A percentile compares a stretch with the other conserved stretches of the same genome.
Conservation (phyloP, 2,329 filamentous ascomycete genomes). For the Botryosphaeria agaves region DNA sequence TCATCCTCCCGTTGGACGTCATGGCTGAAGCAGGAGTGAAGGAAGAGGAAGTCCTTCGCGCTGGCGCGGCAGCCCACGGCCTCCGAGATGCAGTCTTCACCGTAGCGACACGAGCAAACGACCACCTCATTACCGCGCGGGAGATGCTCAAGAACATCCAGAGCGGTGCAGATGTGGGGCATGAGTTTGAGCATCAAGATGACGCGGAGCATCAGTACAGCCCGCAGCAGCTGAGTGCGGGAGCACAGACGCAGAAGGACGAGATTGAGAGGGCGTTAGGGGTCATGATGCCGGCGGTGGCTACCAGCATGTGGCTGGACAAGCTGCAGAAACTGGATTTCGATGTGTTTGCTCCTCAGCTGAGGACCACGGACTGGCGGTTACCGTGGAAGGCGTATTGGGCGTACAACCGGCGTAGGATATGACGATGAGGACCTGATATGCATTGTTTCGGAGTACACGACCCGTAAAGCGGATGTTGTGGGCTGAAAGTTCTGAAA, state of each 20-base stretch:
- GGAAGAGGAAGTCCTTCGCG: constrained; percentile 78
- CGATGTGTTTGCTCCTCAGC: constrained; percentile 51
- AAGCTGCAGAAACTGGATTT: constrained; percentile 69
- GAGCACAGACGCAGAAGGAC: constrained; percentile 21
- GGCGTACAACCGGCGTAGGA: constrained; percentile 35
- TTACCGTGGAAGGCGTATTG: constrained; percentile 63
- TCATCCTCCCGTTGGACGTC: constrained; percentile 73
- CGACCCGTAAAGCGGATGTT: no score
- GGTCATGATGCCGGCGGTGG: constrained; percentile 62
- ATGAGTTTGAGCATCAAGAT: constrained; percentile 75
- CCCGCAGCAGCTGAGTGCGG: constrained; percentile 15
- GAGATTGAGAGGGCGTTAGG: constrained; percentile 56
- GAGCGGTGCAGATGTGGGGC: constrained; percentile 56
- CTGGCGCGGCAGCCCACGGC: constrained; percentile 60
- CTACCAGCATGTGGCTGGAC: constrained; percentile 62
- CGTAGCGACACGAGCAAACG: constrained; percentile 84
- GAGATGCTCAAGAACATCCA: constrained; percentile 77
- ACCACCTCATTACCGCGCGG: constrained; percentile 83
- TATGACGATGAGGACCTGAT: constrained; percentile 17
- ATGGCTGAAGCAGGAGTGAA: constrained; percentile 68
- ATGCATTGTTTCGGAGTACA: no score
- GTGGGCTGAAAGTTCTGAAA: no score
- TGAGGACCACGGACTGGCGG: constrained; percentile 59
- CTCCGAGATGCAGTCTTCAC: constrained; percentile 80
- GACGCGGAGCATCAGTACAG: constrained; percentile 50